Evolutionary conservation across 2,329 filamentous ascomycete genomes (phyloP).

Genomic region (Aspergillus uvarum): DNA sequence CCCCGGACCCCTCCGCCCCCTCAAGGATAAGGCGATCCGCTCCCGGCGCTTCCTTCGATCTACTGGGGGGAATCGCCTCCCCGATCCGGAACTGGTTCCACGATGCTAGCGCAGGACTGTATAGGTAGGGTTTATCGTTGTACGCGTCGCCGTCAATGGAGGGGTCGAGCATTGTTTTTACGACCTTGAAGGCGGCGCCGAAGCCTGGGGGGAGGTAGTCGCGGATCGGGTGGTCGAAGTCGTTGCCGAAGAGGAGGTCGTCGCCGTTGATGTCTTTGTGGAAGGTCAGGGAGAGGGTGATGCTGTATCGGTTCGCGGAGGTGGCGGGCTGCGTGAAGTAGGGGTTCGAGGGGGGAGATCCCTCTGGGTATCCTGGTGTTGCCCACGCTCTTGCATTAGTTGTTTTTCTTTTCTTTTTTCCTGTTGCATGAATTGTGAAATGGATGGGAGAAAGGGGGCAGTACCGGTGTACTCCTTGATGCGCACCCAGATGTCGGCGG

Average conservation of each 20-base stretch:
- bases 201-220: constrained; percentile 85
- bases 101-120: constrained; percentile 75
- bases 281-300: constrained; percentile 76
- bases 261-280: constrained; percentile 64
- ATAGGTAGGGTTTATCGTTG: constrained; percentile 80
- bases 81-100: constrained; percentile 77
- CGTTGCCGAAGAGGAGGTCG: constrained; percentile 88
- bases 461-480: constrained; percentile 61
- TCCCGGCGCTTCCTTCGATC: constrained; percentile 28
- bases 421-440: too few relatives aligned
- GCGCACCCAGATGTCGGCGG: constrained; percentile 70
- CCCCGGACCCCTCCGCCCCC: constrained; percentile 59
- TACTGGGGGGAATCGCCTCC: constrained; percentile 19
- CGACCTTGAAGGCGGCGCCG: constrained; percentile 76
- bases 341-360: constrained; percentile 28
- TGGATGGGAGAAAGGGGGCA: too few relatives aligned
- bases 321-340: constrained; percentile 77
- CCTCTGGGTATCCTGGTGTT: too few relatives aligned
- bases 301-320: constrained; percentile 76
- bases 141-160: constrained; percentile 88
- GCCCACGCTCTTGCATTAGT: too few relatives aligned
- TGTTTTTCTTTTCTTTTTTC: too few relatives aligned
- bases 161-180: constrained; percentile 88
- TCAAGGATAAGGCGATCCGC: constrained; percentile 62
- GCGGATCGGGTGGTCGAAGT: constrained; percentile 88